A percentile compares a stretch with the other conserved stretches of the same genome.
phyloP scores from a whole-genome alignment of 805 yeast genomes.

The Starmera amethionina region DNA sequence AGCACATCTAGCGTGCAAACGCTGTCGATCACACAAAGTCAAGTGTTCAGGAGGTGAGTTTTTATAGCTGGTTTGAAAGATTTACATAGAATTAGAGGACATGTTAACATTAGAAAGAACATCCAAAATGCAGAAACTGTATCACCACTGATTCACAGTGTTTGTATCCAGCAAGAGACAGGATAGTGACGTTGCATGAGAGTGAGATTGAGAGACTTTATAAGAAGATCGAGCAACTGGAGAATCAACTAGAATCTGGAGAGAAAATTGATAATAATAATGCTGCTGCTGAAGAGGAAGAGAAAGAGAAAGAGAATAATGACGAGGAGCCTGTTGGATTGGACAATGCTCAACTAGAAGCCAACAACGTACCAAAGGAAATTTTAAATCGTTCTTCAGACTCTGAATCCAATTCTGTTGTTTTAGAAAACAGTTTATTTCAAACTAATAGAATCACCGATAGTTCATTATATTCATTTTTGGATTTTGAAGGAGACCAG shows the following conservation, averaged over 20 bases:
- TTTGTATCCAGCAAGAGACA: slow-evolving; percentile 12
- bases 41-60: slow-evolving; percentile 16
- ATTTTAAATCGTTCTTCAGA: too few relatives aligned
- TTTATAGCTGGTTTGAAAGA: not conserved
- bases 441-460: slow-evolving; percentile 14
- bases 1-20: slow-evolving; percentile 11
- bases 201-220: slow-evolving; percentile 13
- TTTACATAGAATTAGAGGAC: too few relatives aligned
- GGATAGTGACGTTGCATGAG: slow-evolving; percentile 13
- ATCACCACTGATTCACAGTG: slow-evolving; percentile 5
- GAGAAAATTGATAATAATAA: not conserved
- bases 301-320: slow-evolving; percentile 3
- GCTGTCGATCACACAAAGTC: slow-evolving; percentile 15
- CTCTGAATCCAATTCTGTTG: too few relatives aligned
- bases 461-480: slow-evolving; percentile 15
- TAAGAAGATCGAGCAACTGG: slow-evolving; percentile 6
- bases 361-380: too few relatives aligned
- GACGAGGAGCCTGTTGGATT: too few relatives aligned
- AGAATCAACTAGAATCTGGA: slow-evolving; percentile 1
- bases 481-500: slow-evolving; percentile 13
- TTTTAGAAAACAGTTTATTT: slow-evolving; percentile 1
- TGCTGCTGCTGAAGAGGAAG: slow-evolving; percentile 5
- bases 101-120: slow-evolving; percentile 1
- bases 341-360: too few relatives aligned
- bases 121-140: slow-evolving; percentile 15